Conservation (phyloP, 2,329 filamentous ascomycete species). For the Aspergillus ibericus region DNA sequence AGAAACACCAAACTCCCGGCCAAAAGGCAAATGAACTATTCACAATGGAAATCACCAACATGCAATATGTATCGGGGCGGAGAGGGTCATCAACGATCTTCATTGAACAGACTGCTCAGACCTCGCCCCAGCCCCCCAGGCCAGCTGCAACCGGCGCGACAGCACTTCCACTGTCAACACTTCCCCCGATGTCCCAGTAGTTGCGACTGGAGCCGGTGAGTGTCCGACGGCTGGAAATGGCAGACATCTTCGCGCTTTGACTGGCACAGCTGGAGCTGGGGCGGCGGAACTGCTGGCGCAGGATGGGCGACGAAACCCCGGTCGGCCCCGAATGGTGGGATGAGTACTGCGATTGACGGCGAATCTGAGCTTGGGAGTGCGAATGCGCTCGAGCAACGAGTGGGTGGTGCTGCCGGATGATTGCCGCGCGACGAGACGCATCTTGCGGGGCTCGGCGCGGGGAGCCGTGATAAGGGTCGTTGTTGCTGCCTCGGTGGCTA, state of each 20-base stretch:
- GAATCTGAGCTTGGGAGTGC: slow-evolving; percentile 52
- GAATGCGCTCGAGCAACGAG: slow-evolving; percentile 64
- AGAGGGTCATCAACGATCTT: background rate
- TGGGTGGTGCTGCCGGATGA: slow-evolving; percentile 86
- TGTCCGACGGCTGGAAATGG: slow-evolving; percentile 62
- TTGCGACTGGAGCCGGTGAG: slow-evolving; percentile 69
- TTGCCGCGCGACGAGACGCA: slow-evolving; percentile 72
- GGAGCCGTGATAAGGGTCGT: slow-evolving; percentile 33
- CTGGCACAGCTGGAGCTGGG: slow-evolving; percentile 74
- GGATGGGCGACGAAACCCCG: slow-evolving; percentile 34
- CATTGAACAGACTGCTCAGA: slow-evolving; percentile 5
- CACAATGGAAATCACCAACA: slow-evolving; percentile 15
- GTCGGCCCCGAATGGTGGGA: slow-evolving; percentile 24
- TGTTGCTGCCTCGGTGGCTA: slow-evolving; percentile 48
- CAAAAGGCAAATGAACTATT: background rate
- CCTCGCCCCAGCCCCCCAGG: slow-evolving; percentile 76
- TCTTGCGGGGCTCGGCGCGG: slow-evolving; percentile 57
- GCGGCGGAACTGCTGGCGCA: slow-evolving; percentile 48
- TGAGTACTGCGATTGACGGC: slow-evolving; percentile 49
- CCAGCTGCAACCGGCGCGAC: slow-evolving; percentile 68
- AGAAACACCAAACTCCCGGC: slow-evolving; percentile 6
- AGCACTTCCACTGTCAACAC: slow-evolving; percentile 71
- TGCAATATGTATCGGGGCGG: slow-evolving; percentile 7
- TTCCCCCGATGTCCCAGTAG: slow-evolving; percentile 89
- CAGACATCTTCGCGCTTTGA: slow-evolving; percentile 77